phyloP scores from a whole-genome alignment of 345 rosid genomes.

The Laguncularia racemosa region DNA sequence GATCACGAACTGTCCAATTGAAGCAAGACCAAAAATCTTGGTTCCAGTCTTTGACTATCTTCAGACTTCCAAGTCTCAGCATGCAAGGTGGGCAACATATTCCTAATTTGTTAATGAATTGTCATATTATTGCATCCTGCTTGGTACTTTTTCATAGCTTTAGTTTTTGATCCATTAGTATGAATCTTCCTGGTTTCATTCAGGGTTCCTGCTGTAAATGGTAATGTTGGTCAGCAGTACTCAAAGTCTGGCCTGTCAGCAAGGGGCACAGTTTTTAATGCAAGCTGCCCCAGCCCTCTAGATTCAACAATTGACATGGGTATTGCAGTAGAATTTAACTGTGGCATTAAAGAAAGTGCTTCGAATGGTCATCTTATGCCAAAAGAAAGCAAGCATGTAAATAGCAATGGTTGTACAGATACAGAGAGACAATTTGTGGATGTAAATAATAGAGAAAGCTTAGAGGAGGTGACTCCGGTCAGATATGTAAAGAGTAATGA shows the following conservation, averaged over 20 bases:
- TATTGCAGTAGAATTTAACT: slow-evolving; percentile 15
- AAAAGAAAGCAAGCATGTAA: slow-evolving; percentile 30
- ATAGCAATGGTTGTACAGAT: slow-evolving; percentile 26
- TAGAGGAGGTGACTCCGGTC: slow-evolving; percentile 37
- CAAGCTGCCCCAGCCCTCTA: slow-evolving; percentile 34
- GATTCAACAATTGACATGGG: slow-evolving; percentile 20
- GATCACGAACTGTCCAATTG: slow-evolving; percentile 46
- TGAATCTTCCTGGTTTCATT: background rate
- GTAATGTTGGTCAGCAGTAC: slow-evolving; percentile 23
- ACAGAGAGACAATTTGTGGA: slow-evolving; percentile 22
- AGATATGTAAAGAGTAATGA: slow-evolving; percentile 49
- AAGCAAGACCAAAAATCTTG: slow-evolving; percentile 59
- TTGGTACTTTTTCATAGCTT: background rate
- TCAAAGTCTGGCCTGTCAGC: slow-evolving; percentile 30
- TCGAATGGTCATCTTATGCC: slow-evolving; percentile 26
- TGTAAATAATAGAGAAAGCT: slow-evolving; percentile 57
- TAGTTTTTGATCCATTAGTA: background rate
- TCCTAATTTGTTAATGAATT: too few species aligned
- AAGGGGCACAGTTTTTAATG: slow-evolving; percentile 20
- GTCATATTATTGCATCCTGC: background rate
- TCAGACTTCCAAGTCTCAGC: slow-evolving; percentile 31
- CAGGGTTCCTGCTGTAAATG: slow-evolving; percentile 30
- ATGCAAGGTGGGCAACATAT: slow-evolving; percentile 30
- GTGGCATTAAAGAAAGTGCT: slow-evolving; percentile 24
- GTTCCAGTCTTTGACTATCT: slow-evolving; percentile 60